Evolutionary conservation across 148 eudicot genomes (phyloP).

Genomic region (Persicaria tinctoria): DNA sequence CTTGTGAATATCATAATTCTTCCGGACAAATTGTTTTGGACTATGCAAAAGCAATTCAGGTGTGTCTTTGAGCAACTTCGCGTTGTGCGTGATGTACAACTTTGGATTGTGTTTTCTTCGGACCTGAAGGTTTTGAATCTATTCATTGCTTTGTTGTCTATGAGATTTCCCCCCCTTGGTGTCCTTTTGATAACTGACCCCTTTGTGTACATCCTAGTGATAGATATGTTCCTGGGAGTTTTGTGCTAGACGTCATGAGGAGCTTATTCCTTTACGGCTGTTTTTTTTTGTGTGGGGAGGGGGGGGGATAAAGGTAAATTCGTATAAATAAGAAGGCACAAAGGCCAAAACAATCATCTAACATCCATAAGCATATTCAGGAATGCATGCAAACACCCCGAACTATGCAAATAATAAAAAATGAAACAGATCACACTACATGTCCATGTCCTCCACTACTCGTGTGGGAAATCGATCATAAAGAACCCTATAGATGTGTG

Average conservation of each 20-base stretch:
- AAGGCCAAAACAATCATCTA: too few species aligned
- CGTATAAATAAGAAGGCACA: too few species aligned
- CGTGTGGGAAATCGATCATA: too few species aligned
- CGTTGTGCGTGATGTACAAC: conserved; percentile 96
- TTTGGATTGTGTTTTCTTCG: conserved; percentile 80
- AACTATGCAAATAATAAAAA: too few species aligned
- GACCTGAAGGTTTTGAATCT: conserved; percentile 66
- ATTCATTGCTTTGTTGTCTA: background rate
- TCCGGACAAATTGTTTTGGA: conserved; percentile 91
- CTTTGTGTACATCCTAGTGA: background rate
- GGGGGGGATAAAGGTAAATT: too few species aligned
- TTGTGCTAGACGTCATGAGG: conserved; percentile 95
- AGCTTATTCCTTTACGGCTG: conserved; percentile 80
- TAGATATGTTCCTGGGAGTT: conserved; percentile 99
- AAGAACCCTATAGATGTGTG: too few species aligned
- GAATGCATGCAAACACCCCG: too few species aligned
- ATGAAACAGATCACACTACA: too few species aligned
- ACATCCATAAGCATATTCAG: too few species aligned
- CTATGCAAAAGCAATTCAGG: conserved; percentile 91
- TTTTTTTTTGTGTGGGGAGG: too few species aligned
- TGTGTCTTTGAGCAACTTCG: conserved; percentile 89
- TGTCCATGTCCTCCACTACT: too few species aligned
- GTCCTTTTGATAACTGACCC: conserved; percentile 9
- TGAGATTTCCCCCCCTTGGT: background rate
- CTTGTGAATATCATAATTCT: conserved; percentile 69